Percentiles rank a stretch among this genome's conserved stretches.
phyloP scores from a whole-genome alignment of 495 filamentous ascomycete genomes.

The Letharia columbiana region DNA sequence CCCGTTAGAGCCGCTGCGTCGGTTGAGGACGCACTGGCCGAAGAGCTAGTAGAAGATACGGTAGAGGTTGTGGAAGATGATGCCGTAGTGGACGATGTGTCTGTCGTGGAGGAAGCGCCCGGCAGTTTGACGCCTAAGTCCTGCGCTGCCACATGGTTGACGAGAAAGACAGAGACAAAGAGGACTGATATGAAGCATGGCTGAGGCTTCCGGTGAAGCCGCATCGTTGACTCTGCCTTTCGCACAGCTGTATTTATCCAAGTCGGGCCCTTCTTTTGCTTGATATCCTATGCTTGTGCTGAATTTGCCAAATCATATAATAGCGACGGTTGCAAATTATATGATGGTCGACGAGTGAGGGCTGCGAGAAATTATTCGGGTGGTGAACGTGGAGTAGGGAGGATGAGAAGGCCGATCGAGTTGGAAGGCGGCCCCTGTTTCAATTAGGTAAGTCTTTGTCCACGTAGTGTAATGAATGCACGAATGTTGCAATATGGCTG shows the following conservation, averaged over 20 bases:
- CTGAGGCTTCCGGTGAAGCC: constrained; percentile 20
- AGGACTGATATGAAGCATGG: constrained; percentile 17
- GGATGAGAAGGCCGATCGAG: background rate
- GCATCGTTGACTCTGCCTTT: constrained; percentile 15
- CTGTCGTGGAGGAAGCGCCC: constrained; percentile 1
- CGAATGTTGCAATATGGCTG: background rate
- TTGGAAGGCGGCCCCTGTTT: constrained; percentile 6
- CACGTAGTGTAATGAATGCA: constrained; percentile 2
- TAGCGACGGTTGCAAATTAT: background rate
- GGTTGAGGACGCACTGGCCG: constrained; percentile 16
- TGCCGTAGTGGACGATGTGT: constrained; percentile 10
- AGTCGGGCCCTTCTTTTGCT: background rate
- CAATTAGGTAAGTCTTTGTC: background rate
- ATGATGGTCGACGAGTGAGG: background rate
- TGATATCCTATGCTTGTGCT: background rate
- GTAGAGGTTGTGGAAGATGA: constrained; percentile 1
- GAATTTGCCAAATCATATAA: background rate
- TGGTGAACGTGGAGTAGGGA: background rate
- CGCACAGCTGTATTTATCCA: background rate
- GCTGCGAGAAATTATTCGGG: background rate
- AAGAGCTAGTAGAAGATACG: constrained; percentile 13
- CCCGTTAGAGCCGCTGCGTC: constrained; percentile 20
- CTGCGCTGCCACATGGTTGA: constrained; percentile 22
- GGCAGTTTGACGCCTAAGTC: constrained; percentile 20
- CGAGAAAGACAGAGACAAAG: constrained; percentile 21